Evolutionary conservation across 495 filamentous ascomycete species (phyloP).

Genomic region (Lichenothelia convexa): DNA sequence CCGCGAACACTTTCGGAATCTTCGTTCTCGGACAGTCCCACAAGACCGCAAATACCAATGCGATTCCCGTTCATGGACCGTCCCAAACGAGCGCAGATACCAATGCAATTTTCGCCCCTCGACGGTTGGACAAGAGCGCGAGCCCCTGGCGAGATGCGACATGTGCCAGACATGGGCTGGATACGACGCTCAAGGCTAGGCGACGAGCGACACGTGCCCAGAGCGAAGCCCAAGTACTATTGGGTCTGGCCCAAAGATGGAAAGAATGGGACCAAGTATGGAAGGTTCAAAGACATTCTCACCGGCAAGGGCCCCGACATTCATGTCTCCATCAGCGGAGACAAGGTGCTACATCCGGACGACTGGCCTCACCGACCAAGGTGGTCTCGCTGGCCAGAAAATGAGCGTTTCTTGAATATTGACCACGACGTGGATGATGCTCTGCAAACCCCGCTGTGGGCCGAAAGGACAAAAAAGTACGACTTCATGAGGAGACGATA

Average conservation of each 20-base stretch:
- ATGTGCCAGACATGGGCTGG: too few relatives aligned
- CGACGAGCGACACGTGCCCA: too few relatives aligned
- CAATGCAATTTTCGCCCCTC: too few relatives aligned
- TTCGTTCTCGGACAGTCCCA: too few relatives aligned
- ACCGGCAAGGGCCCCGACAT: conserved; percentile 17
- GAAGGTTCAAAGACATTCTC: conserved; percentile 17
- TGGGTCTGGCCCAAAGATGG: conserved; percentile 20
- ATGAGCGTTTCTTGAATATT: neutral
- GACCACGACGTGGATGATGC: neutral
- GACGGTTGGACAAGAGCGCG: too few relatives aligned
- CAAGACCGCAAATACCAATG: too few relatives aligned
- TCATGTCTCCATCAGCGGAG: conserved; percentile 14
- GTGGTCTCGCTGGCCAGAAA: conserved; percentile 2
- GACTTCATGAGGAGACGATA: conserved; percentile 11
- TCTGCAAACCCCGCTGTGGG: neutral
- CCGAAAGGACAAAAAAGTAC: conserved; percentile 6
- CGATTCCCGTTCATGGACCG: too few relatives aligned
- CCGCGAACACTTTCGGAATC: too few relatives aligned
- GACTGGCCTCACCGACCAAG: neutral
- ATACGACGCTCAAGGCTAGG: too few relatives aligned
- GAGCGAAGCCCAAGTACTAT: conserved; percentile 6
- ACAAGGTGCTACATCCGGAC: conserved; percentile 1
- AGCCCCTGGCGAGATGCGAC: too few relatives aligned
- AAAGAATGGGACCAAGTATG: conserved; percentile 10
- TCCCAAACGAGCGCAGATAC: too few relatives aligned